Conservation (phyloP, 1,284 basidiomycete species). For the Cutaneotrichosporon sp. region DNA sequence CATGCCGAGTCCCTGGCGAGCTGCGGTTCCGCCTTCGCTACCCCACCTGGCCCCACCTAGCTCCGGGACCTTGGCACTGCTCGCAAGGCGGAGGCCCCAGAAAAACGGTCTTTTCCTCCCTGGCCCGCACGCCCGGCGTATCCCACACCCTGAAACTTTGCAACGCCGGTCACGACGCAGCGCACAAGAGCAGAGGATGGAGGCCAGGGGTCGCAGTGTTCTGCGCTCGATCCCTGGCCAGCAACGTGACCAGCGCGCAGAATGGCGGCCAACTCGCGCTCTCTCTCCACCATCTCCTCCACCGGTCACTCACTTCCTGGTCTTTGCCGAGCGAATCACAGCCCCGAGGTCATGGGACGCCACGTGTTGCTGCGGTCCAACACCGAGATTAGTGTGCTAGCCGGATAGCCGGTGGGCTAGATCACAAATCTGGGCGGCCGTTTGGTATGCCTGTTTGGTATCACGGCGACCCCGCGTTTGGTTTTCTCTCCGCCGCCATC, state of each 20-base stretch:
- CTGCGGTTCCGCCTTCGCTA: neutral
- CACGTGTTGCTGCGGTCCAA: neutral
- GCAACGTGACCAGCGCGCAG: neutral
- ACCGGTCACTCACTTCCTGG: neutral
- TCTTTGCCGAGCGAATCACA: neutral
- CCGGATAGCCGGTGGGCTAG: neutral
- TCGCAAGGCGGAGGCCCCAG: no score
- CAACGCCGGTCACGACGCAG: no score
- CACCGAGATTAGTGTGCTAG: neutral
- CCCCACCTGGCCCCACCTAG: neutral
- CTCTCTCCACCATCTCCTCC: no score
- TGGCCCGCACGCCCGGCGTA: no score
- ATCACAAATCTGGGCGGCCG: neutral
- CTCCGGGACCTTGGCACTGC: no score
- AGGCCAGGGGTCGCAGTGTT: no score
- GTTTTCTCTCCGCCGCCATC: neutral
- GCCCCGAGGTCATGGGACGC: neutral
- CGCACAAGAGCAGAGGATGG: no score
- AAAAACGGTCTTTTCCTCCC: no score
- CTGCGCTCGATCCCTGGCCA: no score
- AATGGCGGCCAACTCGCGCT: neutral
- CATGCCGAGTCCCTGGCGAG: neutral
- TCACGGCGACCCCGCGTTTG: neutral
- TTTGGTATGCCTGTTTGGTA: neutral
- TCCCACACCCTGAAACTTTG: no score